Percentiles rank a stretch among this genome's conserved stretches.
Evolutionary conservation across 2,329 filamentous ascomycete genomes (phyloP).

Genomic region (Trichoderma brevicompactum): DNA sequence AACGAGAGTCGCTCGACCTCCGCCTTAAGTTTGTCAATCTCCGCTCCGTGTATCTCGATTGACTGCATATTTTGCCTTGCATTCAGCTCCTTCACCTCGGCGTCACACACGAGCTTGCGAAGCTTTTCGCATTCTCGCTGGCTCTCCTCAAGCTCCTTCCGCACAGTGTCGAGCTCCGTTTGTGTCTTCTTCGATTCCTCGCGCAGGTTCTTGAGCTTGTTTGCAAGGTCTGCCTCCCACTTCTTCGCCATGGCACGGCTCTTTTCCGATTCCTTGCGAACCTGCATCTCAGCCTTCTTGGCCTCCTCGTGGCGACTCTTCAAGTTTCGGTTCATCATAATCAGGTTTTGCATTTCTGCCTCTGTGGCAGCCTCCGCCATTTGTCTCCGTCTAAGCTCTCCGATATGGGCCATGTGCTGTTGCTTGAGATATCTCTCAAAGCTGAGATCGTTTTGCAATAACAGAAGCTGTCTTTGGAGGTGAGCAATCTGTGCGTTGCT

Average conservation of each 20-base stretch:
- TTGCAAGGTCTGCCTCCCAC: conserved; percentile 72
- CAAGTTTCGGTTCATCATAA: conserved; percentile 74
- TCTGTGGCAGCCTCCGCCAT: conserved; percentile 78
- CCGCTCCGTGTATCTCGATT: conserved; percentile 63
- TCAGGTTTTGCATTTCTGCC: conserved; percentile 79
- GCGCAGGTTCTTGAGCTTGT: conserved; percentile 66
- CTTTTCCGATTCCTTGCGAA: conserved; percentile 73
- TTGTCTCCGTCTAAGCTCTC: conserved; percentile 73
- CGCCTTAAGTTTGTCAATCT: conserved; percentile 62
- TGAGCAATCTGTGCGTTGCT: conserved; percentile 52
- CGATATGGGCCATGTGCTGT: conserved; percentile 81
- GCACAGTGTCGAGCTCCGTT: conserved; percentile 59
- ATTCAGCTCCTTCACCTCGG: conserved; percentile 69
- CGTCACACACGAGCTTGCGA: conserved; percentile 66
- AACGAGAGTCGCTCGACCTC: conserved; percentile 65
- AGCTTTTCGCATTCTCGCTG: conserved; percentile 67
- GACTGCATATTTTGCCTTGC: conserved; percentile 67
- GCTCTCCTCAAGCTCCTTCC: conserved; percentile 61
- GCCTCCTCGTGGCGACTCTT: conserved; percentile 75
- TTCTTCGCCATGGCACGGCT: conserved; percentile 75
- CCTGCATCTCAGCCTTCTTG: conserved; percentile 69
- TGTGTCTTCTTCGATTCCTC: conserved; percentile 72
- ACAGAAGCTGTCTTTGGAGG: conserved; percentile 73
- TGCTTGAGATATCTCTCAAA: conserved; percentile 85
- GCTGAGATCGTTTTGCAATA: conserved; percentile 78